Evolutionary conservation across 352 stramenopile genomes (phyloP).

Genomic region (Pythium rishiriense): DNA sequence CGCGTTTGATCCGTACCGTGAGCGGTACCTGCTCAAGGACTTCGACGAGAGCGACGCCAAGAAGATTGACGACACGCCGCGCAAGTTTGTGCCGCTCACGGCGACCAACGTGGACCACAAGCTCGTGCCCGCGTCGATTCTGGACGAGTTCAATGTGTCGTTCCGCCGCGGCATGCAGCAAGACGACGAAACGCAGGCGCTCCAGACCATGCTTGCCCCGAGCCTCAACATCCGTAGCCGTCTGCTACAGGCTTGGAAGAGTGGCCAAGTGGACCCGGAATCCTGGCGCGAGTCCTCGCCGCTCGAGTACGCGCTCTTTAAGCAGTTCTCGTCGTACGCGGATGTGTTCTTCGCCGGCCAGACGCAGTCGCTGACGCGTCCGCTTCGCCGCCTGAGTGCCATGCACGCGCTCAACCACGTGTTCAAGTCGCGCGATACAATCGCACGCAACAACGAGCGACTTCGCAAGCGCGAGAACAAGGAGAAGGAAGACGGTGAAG

Average conservation of each 20-base stretch:
- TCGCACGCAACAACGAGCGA: conserved; percentile 71
- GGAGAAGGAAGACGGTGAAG: conserved; percentile 11
- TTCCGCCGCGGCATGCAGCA: conserved; percentile 35
- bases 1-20: conserved; percentile 57
- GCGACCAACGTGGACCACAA: conserved; percentile 20
- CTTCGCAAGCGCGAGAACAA: conserved; percentile 46
- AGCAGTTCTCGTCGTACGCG: conserved; percentile 52
- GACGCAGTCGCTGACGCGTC: conserved; percentile 53
- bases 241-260: conserved; percentile 49
- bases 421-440: conserved; percentile 69
- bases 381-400: conserved; percentile 53
- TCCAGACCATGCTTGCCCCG: conserved; percentile 22
- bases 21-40: conserved; percentile 53
- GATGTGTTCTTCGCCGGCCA: conserved; percentile 77
- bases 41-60: conserved; percentile 51
- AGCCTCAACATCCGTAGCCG: conserved; percentile 47
- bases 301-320: conserved; percentile 52
- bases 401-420: conserved; percentile 86
- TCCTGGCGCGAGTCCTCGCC: conserved; percentile 35
- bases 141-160: conserved; percentile 48
- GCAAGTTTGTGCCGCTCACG: conserved; percentile 40
- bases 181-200: conserved; percentile 28
- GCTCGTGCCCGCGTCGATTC: conserved; percentile 20
- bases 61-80: conserved; percentile 34
- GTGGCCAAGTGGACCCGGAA: conserved; percentile 36